A percentile compares a stretch with the other conserved stretches of the same genome.
Conservation (phyloP, 768 basidiomycete genomes). For the Tylopilus balloui region DNA sequence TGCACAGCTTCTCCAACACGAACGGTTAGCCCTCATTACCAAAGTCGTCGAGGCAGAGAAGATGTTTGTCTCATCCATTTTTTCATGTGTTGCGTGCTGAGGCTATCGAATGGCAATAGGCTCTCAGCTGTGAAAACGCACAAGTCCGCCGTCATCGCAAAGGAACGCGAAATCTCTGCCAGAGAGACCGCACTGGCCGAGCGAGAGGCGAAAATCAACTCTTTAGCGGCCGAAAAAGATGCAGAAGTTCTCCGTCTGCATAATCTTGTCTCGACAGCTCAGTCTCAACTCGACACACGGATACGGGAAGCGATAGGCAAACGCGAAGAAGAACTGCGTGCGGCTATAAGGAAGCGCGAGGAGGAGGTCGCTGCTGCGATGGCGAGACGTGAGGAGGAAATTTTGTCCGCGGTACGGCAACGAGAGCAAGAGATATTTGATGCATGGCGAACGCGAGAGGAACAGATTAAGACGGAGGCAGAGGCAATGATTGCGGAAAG, state of each 20-base stretch:
- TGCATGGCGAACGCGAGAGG: slow-evolving; percentile 54
- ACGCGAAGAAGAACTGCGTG: slow-evolving; percentile 67
- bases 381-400: slow-evolving; percentile 63
- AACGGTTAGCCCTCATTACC: slow-evolving; percentile 64
- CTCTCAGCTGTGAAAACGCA: slow-evolving; percentile 61
- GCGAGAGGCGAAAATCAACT: slow-evolving; percentile 48
- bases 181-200: slow-evolving; percentile 55
- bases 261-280: slow-evolving; percentile 37
- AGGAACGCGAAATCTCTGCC: slow-evolving; percentile 59
- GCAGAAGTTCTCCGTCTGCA: slow-evolving; percentile 52
- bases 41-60: slow-evolving; percentile 77
- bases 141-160: slow-evolving; percentile 48
- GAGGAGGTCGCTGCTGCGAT: slow-evolving; percentile 66
- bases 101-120: slow-evolving; percentile 34
- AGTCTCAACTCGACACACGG: slow-evolving; percentile 41
- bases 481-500: slow-evolving; percentile 36
- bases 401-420: slow-evolving; percentile 59
- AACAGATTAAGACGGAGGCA: slow-evolving; percentile 48
- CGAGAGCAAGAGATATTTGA: slow-evolving; percentile 61
- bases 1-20: slow-evolving; percentile 74
- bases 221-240: slow-evolving; percentile 54
- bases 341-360: slow-evolving; percentile 61
- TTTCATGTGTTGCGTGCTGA: neutral
- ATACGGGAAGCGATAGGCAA: slow-evolving; percentile 55
- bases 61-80: slow-evolving; percentile 43